Conservation (phyloP, 2,329 filamentous ascomycete species). For the Fusarium sp. region DNA sequence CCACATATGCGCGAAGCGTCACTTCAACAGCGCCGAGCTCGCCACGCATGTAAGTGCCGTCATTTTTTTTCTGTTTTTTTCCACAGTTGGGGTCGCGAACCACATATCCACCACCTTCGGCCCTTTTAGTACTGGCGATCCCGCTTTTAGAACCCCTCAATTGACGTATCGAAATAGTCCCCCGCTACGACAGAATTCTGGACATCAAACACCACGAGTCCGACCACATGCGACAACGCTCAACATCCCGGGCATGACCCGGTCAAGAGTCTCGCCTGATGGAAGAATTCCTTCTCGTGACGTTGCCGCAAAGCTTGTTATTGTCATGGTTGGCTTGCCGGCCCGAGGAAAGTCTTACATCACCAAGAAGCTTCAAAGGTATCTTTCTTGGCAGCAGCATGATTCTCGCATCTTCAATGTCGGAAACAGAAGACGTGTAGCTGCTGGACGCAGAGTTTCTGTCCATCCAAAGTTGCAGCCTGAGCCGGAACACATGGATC, state of each 20-base stretch:
- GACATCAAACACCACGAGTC: constrained; percentile 77
- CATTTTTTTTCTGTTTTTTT: constrained; percentile 13
- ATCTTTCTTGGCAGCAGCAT: constrained; percentile 97
- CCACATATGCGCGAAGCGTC: constrained; percentile 64
- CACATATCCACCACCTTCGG: constrained; percentile 34
- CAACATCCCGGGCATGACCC: constrained; percentile 95
- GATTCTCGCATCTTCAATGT: constrained; percentile 98
- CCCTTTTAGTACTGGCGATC: constrained; percentile 32
- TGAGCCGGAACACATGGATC: constrained; percentile 51
- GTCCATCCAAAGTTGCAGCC: constrained; percentile 45
- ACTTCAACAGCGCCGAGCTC: constrained; percentile 67
- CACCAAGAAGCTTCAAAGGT: constrained; percentile 95
- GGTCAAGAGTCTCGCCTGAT: constrained; percentile 93
- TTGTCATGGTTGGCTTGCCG: constrained; percentile 97
- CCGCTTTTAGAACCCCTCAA: constrained; percentile 21
- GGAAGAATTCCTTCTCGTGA: constrained; percentile 92
- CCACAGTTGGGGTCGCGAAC: constrained; percentile 26
- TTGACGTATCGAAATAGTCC: constrained; percentile 57
- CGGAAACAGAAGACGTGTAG: constrained; percentile 85
- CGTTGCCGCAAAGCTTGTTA: constrained; percentile 94
- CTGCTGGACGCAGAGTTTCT: constrained; percentile 65
- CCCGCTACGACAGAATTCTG: constrained; percentile 76
- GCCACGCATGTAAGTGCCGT: constrained; percentile 62
- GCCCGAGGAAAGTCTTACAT: constrained; percentile 98
- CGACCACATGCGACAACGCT: constrained; percentile 89